Conservation (phyloP, 2,329 filamentous ascomycete species). For the Metarhizium guizhouense region DNA sequence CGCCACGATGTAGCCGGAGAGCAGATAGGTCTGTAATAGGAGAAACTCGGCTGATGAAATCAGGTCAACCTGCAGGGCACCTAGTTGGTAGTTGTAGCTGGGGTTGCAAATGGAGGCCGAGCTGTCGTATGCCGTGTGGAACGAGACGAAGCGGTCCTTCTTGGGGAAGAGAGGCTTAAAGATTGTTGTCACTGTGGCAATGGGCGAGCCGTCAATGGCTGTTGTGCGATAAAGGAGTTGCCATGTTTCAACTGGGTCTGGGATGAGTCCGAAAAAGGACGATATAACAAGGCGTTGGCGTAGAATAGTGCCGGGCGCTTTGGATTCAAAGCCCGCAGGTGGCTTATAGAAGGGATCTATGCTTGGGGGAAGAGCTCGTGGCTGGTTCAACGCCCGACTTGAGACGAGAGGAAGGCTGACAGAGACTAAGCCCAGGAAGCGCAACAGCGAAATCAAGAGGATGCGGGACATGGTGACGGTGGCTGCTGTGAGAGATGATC, state of each 20-base stretch:
- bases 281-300: slow-evolving; percentile 11
- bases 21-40: slow-evolving; percentile 19
- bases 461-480: not conserved
- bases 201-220: slow-evolving; percentile 23
- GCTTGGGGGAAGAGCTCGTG: not conserved
- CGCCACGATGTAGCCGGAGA: slow-evolving; percentile 35
- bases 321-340: slow-evolving; percentile 8
- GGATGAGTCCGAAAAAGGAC: slow-evolving; percentile 1
- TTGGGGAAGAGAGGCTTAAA: slow-evolving; percentile 24
- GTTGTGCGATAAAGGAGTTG: slow-evolving; percentile 32
- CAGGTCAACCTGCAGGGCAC: slow-evolving; percentile 23
- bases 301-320: slow-evolving; percentile 13
- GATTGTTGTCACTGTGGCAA: slow-evolving; percentile 28
- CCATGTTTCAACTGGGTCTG: not conserved
- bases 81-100: slow-evolving; percentile 15
- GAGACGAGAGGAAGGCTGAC: not conserved
- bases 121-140: slow-evolving; percentile 31
- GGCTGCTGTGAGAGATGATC: not conserved
- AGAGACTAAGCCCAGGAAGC: not conserved
- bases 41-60: slow-evolving; percentile 13
- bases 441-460: not conserved
- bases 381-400: not conserved
- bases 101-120: slow-evolving; percentile 25
- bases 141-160: slow-evolving; percentile 25
- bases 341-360: slow-evolving; percentile 17